Evolutionary conservation across 2,329 filamentous ascomycete genomes (phyloP).

Genomic region (Aspergillus quadrilineatus): DNA sequence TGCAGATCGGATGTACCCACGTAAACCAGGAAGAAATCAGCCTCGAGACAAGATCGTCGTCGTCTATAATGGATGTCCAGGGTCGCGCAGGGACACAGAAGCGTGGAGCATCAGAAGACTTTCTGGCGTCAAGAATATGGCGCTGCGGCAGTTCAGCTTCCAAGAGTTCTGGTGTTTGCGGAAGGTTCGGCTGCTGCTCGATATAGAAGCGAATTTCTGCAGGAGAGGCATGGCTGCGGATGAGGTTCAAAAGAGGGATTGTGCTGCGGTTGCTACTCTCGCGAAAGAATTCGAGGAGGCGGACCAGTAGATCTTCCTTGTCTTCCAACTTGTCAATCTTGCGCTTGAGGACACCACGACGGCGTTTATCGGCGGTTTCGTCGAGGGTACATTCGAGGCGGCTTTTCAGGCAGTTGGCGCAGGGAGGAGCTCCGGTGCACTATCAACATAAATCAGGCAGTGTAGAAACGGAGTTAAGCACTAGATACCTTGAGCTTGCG

Average conservation of each 20-base stretch:
- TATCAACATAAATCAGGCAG: slow-evolving; percentile 1
- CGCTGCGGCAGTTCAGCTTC: slow-evolving; percentile 21
- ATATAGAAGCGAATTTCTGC: slow-evolving; percentile 29
- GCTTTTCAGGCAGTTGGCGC: slow-evolving; percentile 24
- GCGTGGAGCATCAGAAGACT: slow-evolving; percentile 20
- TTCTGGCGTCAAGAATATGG: slow-evolving; percentile 19
- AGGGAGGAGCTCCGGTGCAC: slow-evolving; percentile 26
- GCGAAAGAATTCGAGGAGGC: slow-evolving; percentile 25
- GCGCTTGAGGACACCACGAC: slow-evolving; percentile 26
- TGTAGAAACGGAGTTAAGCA: neutral
- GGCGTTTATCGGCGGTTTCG: slow-evolving; percentile 23
- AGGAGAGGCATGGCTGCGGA: slow-evolving; percentile 29
- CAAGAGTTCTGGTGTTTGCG: slow-evolving; percentile 24
- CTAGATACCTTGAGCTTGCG: slow-evolving; percentile 28
- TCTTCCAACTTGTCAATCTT: slow-evolving; percentile 28
- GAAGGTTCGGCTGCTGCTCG: slow-evolving; percentile 21
- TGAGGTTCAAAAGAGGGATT: slow-evolving; percentile 25
- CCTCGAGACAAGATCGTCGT: slow-evolving; percentile 32
- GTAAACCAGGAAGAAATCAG: slow-evolving; percentile 34
- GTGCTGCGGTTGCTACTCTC: slow-evolving; percentile 21
- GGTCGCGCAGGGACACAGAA: slow-evolving; percentile 29
- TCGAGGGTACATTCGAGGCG: slow-evolving; percentile 26
- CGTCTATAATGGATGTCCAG: slow-evolving; percentile 29
- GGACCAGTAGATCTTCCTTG: slow-evolving; percentile 26
- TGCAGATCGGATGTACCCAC: slow-evolving; percentile 31